phyloP scores from a whole-genome alignment of 192 early-diverging fungal genomes.

The Chytriomyces sp. region DNA sequence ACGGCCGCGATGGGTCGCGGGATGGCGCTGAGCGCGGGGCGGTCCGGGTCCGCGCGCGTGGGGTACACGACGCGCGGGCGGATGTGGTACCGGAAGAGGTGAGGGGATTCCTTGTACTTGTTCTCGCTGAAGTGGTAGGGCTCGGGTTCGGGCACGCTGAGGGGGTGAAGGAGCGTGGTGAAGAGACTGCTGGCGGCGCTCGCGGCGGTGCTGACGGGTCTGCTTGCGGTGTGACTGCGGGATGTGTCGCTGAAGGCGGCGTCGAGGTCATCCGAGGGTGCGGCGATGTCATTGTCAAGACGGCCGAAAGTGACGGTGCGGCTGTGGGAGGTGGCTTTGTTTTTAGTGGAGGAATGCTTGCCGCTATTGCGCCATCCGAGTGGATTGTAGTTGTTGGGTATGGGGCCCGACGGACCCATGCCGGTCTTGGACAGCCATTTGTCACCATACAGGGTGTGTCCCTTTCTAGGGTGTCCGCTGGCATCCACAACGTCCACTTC shows the following conservation, averaged over 20 bases:
- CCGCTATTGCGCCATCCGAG: not conserved
- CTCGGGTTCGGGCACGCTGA: not conserved
- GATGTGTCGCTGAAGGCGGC: not conserved
- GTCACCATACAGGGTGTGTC: conserved; percentile 12
- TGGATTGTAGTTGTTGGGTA: not conserved
- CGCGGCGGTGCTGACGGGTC: not conserved
- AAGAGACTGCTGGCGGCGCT: not conserved
- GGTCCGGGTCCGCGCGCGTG: conserved; percentile 8
- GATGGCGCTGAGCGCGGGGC: not conserved
- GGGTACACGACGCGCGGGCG: conserved; percentile 15
- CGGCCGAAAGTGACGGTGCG: not conserved
- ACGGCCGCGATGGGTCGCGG: conserved; percentile 10
- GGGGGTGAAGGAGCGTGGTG: not conserved
- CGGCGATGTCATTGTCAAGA: not conserved
- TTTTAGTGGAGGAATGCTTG: too few relatives aligned
- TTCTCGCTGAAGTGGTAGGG: not conserved
- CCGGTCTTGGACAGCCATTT: not conserved
- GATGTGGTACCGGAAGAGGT: not conserved
- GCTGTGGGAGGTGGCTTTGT: too few relatives aligned
- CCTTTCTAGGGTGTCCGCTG: conserved; percentile 24
- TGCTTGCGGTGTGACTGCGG: not conserved
- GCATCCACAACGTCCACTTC: not conserved
- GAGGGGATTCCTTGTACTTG: not conserved
- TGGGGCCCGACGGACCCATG: not conserved
- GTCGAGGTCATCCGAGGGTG: not conserved